Evolutionary conservation across 2,329 filamentous ascomycete species (phyloP).

Genomic region (Epichloe typhina): DNA sequence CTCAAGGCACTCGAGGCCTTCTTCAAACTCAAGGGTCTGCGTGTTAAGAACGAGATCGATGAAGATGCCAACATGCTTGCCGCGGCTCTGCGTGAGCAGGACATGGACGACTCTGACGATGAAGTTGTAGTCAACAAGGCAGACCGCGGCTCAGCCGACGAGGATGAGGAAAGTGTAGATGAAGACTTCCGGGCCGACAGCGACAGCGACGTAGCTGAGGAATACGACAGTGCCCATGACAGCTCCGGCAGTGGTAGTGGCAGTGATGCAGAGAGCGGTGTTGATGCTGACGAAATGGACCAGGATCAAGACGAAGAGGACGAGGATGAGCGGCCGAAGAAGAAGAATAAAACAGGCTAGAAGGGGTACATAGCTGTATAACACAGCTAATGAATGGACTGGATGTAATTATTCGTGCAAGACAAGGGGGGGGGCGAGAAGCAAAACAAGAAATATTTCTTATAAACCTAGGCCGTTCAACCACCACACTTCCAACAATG

Average conservation of each 20-base stretch:
- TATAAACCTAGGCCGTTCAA: not conserved
- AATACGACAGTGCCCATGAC: slow-evolving; percentile 85
- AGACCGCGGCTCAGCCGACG: slow-evolving; percentile 83
- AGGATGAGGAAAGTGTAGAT: slow-evolving; percentile 89
- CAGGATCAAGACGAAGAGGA: slow-evolving; percentile 27
- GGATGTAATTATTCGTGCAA: not conserved
- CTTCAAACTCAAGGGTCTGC: slow-evolving; percentile 89
- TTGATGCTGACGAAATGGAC: slow-evolving; percentile 31
- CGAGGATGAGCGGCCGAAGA: slow-evolving; percentile 33
- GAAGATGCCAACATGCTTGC: slow-evolving; percentile 76
- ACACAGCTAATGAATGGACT: not conserved
- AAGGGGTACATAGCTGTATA: not conserved
- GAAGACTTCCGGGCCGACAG: slow-evolving; percentile 91
- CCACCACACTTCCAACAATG: no score
- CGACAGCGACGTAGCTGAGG: slow-evolving; percentile 91
- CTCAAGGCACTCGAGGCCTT: slow-evolving; percentile 93
- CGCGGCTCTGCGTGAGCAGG: slow-evolving; percentile 71
- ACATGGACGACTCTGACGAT: slow-evolving; percentile 73
- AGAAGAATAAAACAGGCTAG: slow-evolving; percentile 29
- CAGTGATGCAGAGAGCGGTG: slow-evolving; percentile 37
- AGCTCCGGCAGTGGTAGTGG: slow-evolving; percentile 63
- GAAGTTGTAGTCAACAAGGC: slow-evolving; percentile 57
- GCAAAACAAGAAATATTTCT: no score
- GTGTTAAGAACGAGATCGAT: slow-evolving; percentile 97
- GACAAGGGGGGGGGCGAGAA: not conserved